These are phyloP conservation scores for Prototheca wickerhamii DNA, from an alignment of 163 green algal species.

Conservation along the genomic window DNA sequence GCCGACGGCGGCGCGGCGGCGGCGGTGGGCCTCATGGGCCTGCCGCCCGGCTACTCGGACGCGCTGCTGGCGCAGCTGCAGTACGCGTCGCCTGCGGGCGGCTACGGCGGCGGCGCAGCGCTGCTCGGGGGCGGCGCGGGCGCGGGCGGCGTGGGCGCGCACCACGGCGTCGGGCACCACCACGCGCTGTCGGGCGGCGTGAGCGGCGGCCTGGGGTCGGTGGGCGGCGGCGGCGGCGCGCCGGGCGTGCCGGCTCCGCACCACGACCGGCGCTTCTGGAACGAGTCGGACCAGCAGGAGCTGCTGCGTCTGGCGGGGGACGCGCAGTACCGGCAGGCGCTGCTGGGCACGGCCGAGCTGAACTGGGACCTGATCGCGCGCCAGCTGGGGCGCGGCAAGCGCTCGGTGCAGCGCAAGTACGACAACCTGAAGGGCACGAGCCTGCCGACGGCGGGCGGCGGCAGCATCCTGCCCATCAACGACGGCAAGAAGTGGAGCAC, in stretches of 20 bases:
- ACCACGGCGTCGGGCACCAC: background rate
- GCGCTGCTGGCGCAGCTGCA: background rate
- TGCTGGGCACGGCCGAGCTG: constrained; percentile 24
- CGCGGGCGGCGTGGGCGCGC: background rate
- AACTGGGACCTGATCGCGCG: constrained; percentile 34
- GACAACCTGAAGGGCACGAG: constrained; percentile 32
- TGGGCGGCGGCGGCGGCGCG: too few species aligned
- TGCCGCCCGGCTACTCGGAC: background rate
- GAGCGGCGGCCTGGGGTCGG: too few species aligned
- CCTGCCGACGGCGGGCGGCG: background rate
- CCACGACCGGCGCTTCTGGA: constrained; percentile 38
- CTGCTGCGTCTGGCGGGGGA: constrained; percentile 23
- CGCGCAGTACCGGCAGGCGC: constrained; percentile 12
- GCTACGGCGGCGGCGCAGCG: background rate
- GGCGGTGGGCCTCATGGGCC: background rate
- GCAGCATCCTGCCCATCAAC: constrained; percentile 23
- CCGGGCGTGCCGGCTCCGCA: background rate
- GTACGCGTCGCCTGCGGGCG: background rate
- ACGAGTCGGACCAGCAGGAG: constrained; percentile 28
- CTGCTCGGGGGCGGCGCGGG: background rate
- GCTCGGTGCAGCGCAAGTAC: constrained; percentile 35
- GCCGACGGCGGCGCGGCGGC: background rate
- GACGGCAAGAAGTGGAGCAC: constrained; percentile 37
- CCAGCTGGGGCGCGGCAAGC: constrained; percentile 31
- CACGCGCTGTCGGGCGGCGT: too few species aligned